phyloP scores from a whole-genome alignment of 306 rosid genomes.

The Cucumis melo region DNA sequence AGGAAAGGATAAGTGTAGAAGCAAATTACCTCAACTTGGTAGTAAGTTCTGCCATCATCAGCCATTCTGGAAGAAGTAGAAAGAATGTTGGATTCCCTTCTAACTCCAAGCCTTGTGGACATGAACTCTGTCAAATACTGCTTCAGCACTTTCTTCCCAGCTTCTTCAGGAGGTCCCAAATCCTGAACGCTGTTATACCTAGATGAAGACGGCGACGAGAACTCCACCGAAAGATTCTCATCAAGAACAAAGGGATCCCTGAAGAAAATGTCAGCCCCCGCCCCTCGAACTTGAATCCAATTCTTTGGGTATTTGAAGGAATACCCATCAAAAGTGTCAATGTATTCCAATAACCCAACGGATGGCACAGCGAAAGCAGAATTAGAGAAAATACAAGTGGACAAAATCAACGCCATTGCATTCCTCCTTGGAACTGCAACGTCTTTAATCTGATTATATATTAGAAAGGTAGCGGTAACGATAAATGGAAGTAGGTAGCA shows the following conservation, averaged over 20 bases:
- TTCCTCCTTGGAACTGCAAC: conserved; percentile 84
- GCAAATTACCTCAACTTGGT: conserved; percentile 68
- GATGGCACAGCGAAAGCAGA: conserved; percentile 36
- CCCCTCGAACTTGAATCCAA: conserved; percentile 89
- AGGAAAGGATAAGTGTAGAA: neutral
- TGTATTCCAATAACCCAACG: conserved; percentile 46
- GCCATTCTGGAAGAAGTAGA: conserved; percentile 58
- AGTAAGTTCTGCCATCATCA: conserved; percentile 75
- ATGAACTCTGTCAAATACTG: conserved; percentile 85
- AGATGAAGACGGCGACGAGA: conserved; percentile 91
- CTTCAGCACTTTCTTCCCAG: conserved; percentile 64
- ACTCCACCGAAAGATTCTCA: conserved; percentile 63
- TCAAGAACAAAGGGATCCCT: conserved; percentile 94
- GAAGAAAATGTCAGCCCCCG: conserved; percentile 91
- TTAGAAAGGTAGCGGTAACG: conserved; percentile 25
- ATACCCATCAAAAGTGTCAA: conserved; percentile 84
- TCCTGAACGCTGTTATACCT: conserved; percentile 69
- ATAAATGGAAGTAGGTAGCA: neutral
- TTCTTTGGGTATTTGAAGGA: conserved; percentile 64
- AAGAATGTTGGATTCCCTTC: conserved; percentile 66
- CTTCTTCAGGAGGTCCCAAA: conserved; percentile 70
- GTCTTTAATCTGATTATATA: conserved; percentile 74
- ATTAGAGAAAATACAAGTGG: conserved; percentile 40
- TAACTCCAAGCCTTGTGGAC: conserved; percentile 83
- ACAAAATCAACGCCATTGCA: conserved; percentile 64